Evolutionary conservation across 306 rosid genomes (phyloP).

Genomic region (Parietaria judaica): DNA sequence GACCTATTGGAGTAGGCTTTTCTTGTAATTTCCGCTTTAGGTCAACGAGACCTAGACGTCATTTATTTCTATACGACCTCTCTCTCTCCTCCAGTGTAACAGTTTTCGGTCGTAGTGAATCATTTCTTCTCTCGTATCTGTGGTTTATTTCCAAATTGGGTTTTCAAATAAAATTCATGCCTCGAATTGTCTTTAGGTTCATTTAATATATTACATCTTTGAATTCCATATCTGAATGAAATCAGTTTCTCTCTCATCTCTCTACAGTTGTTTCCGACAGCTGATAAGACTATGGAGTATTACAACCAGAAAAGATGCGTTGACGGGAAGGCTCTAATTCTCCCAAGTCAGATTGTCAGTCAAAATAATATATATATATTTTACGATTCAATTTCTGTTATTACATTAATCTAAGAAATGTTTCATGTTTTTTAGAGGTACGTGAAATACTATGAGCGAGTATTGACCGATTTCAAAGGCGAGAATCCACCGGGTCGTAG

Average conservation of each 20-base stretch:
- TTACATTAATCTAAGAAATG: conserved; percentile 16
- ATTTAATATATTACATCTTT: not conserved
- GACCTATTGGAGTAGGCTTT: too few species aligned
- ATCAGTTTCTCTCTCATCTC: conserved; percentile 18
- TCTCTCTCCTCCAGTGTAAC: too few species aligned
- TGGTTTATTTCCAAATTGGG: too few species aligned
- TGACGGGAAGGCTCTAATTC: conserved; percentile 86
- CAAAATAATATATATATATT: not conserved
- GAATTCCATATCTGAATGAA: not conserved
- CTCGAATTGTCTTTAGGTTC: not conserved
- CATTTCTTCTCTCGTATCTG: too few species aligned
- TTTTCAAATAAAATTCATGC: not conserved
- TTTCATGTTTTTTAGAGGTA: conserved; percentile 54
- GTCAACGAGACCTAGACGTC: too few species aligned
- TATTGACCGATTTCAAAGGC: conserved; percentile 56
- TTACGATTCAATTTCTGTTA: not conserved
- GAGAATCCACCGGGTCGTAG: conserved; percentile 71
- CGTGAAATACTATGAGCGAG: conserved; percentile 69
- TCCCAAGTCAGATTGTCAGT: conserved; percentile 93
- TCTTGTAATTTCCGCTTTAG: too few species aligned
- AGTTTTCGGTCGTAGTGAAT: too few species aligned
- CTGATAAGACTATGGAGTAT: conserved; percentile 72
- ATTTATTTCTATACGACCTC: too few species aligned
- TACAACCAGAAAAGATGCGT: conserved; percentile 85
- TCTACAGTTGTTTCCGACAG: conserved; percentile 72